phyloP scores from a whole-genome alignment of 1,139 yeast genomes.

The Diutina siamensis region DNA sequence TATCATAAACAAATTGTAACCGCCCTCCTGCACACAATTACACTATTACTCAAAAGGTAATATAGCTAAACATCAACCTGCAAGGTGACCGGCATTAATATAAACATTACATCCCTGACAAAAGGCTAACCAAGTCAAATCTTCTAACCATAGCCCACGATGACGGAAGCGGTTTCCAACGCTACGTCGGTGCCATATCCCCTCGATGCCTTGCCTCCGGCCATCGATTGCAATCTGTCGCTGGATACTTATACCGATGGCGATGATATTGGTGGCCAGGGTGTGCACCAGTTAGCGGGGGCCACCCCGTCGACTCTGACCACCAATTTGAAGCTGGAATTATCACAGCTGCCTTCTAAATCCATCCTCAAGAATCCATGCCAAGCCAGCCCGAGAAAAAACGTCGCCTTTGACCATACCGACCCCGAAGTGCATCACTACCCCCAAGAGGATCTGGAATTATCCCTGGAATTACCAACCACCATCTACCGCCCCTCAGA shows the following conservation, averaged over 20 bases:
- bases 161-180: neutral
- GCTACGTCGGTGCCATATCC: neutral
- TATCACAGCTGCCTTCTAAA: constrained; percentile 22
- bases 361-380: constrained; percentile 27
- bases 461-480: constrained; percentile 1
- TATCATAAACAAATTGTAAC: neutral
- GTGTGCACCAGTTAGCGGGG: neutral
- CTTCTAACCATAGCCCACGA: neutral
- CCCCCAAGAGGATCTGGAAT: constrained; percentile 1
- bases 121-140: neutral
- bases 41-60: neutral
- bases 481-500: constrained; percentile 2
- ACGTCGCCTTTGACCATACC: constrained; percentile 9
- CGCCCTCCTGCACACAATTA: neutral
- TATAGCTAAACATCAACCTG: neutral
- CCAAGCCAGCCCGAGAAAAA: constrained; percentile 21
- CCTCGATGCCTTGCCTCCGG: neutral
- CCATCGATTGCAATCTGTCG: neutral
- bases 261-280: neutral
- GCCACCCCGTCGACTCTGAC: constrained; percentile 1
- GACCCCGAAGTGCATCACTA: neutral
- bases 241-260: constrained; percentile 1
- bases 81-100: neutral
- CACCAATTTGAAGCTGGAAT: neutral
- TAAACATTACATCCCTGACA: neutral